Evolutionary conservation across 352 stramenopile genomes (phyloP), one percentile per base, ranked within the genome.

Genomic region (Phytophthora sansomeana): DNA sequence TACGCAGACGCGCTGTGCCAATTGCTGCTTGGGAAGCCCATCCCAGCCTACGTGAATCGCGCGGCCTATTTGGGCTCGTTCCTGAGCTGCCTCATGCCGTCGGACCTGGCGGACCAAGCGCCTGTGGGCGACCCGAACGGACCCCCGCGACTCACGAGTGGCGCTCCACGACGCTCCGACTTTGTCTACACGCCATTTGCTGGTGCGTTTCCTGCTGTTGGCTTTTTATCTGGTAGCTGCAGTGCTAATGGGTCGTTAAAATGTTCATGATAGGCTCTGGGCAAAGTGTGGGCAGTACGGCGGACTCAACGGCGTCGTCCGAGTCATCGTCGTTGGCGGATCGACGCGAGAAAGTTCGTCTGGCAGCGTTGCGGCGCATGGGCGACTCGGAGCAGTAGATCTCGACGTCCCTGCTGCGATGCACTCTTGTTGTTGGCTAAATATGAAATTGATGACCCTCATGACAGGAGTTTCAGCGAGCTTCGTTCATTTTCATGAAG

Each of bases 21-120:
- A 56, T 66, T 90, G 43, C 80, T 98, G 26, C 62, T 98, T 48
- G 66, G 66, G 28, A 85, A 83, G 28, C 69, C 81, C 11, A 97
- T 98, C 55, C 95, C 95, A 6, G 63, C 77, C 32, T 96, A 97
- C 77, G 80, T 98, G 44, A 98, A 98, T 63, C 91, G 95, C 59
- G 87, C 92, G 4, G 91, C 93, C n/a, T 93, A 98, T 79, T 66
- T 98, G n/a, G 94, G 89, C 17, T 95, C 87, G n/a, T 96, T 92
- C 63, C 73, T 93, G 17, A 92, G 84, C 70, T 96, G 87, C 55
- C 66, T 96, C 49, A 72, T 96, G 66, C 87, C 87, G 8, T 58
- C 78, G 10, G 75, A 89, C 10, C 30, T 82, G 21, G 71, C 69
- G 8, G 72, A 74, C 11, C 77, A 92, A 65, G 84, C 87, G 30